These are phyloP conservation scores for Aleurites moluccanus DNA, from an alignment of 441 rosid genomes.

Conservation along the genomic window DNA sequence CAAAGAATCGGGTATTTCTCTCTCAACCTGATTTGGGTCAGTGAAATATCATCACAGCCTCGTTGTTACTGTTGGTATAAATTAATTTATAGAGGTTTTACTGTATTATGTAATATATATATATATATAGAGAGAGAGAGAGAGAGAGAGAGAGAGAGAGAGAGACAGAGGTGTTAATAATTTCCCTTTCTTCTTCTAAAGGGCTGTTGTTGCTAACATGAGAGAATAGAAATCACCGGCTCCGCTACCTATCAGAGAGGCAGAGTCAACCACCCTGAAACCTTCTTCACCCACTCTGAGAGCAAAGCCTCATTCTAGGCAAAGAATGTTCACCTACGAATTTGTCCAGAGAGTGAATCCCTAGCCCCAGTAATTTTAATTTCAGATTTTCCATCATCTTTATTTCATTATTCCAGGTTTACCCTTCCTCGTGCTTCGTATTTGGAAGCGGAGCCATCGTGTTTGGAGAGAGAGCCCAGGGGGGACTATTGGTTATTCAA, in stretches of 20 bases:
- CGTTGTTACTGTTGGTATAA: too few species aligned
- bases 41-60: background rate
- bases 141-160: too few species aligned
- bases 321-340: too few species aligned
- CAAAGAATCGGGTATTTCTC: background rate
- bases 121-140: too few species aligned
- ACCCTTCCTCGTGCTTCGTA: background rate
- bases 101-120: too few species aligned
- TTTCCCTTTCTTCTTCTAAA: background rate
- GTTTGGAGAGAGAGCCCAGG: background rate
- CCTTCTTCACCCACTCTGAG: background rate
- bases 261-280: background rate
- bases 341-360: too few species aligned
- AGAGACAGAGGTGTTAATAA: too few species aligned
- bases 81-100: too few species aligned
- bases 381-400: background rate
- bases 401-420: background rate
- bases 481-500: background rate
- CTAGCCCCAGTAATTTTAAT: too few species aligned
- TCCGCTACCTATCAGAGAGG: background rate
- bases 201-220: background rate
- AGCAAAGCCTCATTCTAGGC: constrained; percentile 1
- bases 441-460: too few species aligned
- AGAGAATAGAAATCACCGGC: background rate
- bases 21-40: background rate